Evolutionary conservation across 164 flowering plant species (phyloP), one percentile per base, ranked within the genome.

Genomic region (Annona cherimola): DNA sequence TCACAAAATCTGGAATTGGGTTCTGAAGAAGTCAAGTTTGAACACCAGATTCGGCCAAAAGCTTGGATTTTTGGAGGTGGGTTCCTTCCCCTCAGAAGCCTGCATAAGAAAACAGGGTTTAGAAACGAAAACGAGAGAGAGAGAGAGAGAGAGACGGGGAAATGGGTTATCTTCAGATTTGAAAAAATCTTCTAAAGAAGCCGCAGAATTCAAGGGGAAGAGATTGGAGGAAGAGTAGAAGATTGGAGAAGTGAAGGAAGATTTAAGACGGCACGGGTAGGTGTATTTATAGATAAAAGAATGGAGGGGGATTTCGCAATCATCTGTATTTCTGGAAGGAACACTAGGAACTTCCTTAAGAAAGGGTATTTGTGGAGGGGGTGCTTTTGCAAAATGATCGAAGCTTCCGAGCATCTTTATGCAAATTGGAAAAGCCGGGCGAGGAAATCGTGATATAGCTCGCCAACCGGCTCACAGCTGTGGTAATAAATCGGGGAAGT

Each of bases 401-500:
- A n/a, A n/a, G n/a, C n/a, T n/a, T n/a, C n/a, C n/a, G n/a, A n/a
- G n/a, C n/a, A n/a, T n/a, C n/a, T 50, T 50, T 50, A 7, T 3
- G 55, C 12, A 50, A 50, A 50, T 7, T 7, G 12, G 1, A 50
- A 50, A 50, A 50, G 55, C 12, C 12, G 55, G 55, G 8, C 12
- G 55, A 50, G 7, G 55, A 50, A 50, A 50, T 50, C 55, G 55
- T 50, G 55, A 9, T 14, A 14, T 50, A 20, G 19, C 35, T 60
- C 63, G 63, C 63, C 63, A 14, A 60, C 63, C 63, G 19, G 4
- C 18, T 60, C 39, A 18, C 63, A 60, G 63, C 63, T 60, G 63
- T 60, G 39, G 63, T 19, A 20, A 60, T 60, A 18, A 60, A 19
- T 1, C 19, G 19, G 19, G 7, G 26, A 4, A 5, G 12, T 6